Percentiles rank a stretch among this genome's conserved stretches.
Conservation (phyloP, 495 filamentous ascomycete genomes). For the Amphirosellinia nigrospora region DNA sequence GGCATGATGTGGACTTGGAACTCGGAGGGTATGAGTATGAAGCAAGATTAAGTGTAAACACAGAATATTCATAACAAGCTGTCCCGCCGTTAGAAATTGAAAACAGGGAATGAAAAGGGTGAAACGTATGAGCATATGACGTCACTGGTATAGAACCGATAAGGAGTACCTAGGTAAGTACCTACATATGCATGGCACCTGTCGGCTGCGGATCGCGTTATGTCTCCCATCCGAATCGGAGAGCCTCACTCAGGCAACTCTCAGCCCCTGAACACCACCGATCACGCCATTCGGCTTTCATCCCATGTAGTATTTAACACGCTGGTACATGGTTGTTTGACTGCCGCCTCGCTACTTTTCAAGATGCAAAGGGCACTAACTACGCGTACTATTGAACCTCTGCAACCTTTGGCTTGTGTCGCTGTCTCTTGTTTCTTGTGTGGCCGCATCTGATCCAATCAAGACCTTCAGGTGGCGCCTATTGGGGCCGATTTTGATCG, state of each 20-base stretch:
- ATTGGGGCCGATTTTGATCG: background rate
- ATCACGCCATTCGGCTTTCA: background rate
- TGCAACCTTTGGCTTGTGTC: background rate
- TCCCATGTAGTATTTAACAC: background rate
- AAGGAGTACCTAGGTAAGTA: too few relatives aligned
- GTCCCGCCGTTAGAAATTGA: background rate
- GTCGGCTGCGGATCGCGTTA: too few relatives aligned
- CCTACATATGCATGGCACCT: too few relatives aligned
- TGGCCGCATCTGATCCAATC: background rate
- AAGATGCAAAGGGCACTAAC: background rate
- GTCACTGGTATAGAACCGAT: background rate
- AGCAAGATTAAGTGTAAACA: constrained; percentile 5
- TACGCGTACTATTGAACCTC: background rate
- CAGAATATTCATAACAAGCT: background rate
- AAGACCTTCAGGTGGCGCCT: background rate
- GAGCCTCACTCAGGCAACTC: background rate
- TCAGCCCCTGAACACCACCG: too few relatives aligned
- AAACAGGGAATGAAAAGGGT: constrained; percentile 7
- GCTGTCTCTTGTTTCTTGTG: background rate
- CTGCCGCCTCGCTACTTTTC: background rate
- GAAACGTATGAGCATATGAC: background rate
- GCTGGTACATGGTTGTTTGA: background rate
- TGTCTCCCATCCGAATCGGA: too few relatives aligned
- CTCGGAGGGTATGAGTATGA: background rate
- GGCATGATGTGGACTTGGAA: background rate